A percentile compares a stretch with the other conserved stretches of the same genome.
These are phyloP conservation scores for Parathielavia appendiculata DNA, from an alignment of 495 filamentous ascomycete genomes.

Conservation along the genomic window DNA sequence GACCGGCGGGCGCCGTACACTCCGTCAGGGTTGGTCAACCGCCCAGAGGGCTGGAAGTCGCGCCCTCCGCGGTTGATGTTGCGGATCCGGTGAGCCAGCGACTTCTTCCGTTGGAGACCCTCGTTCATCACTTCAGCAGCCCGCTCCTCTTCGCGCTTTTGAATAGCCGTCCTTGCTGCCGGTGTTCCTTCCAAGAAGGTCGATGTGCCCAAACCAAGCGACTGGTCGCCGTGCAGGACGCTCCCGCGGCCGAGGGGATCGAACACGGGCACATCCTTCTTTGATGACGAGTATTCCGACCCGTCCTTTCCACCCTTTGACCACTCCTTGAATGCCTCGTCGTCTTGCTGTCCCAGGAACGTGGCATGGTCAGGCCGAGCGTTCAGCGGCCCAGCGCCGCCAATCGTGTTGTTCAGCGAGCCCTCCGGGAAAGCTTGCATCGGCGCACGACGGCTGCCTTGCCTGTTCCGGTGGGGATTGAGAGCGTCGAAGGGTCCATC, in stretches of 20 bases:
- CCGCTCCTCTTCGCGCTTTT: conserved; percentile 68
- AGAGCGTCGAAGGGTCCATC: conserved; percentile 98
- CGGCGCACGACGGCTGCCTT: conserved; percentile 74
- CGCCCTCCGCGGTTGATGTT: conserved; percentile 56
- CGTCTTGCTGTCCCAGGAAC: conserved; percentile 69
- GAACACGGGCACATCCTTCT: conserved; percentile 42
- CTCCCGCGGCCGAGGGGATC: conserved; percentile 53
- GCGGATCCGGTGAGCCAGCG: conserved; percentile 78
- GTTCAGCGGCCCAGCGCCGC: conserved; percentile 81
- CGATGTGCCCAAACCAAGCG: conserved; percentile 80
- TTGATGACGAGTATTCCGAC: not conserved
- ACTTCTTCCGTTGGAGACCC: conserved; percentile 85
- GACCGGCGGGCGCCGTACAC: conserved; percentile 35
- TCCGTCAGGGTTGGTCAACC: conserved; percentile 49
- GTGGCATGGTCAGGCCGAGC: conserved; percentile 74
- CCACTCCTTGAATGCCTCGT: conserved; percentile 85
- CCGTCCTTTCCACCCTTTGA: conserved; percentile 31
- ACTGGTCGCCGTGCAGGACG: conserved; percentile 77
- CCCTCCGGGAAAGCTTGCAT: conserved; percentile 95
- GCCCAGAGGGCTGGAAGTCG: conserved; percentile 48
- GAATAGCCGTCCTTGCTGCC: conserved; percentile 76
- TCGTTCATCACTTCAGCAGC: conserved; percentile 44
- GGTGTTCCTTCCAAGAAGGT: conserved; percentile 96
- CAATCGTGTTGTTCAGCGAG: conserved; percentile 85
- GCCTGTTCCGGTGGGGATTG: conserved; percentile 90